Conservation (phyloP, 306 rosid genomes). For the Neltuma alba region DNA sequence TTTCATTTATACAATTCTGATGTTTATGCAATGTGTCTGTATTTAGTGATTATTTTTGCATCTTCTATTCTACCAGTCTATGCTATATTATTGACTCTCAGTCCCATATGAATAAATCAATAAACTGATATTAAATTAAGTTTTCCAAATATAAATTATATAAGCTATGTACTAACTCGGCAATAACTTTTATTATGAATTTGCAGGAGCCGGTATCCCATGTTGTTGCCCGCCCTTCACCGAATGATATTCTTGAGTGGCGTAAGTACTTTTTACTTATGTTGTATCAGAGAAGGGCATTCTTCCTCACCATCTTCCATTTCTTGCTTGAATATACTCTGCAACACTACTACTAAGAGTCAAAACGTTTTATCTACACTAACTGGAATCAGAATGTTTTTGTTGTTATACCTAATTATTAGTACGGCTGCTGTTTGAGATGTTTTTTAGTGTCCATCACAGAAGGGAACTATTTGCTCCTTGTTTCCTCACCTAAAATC, state of each 20-base stretch:
- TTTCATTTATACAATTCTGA: conserved; percentile 18
- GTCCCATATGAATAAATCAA: conserved; percentile 23
- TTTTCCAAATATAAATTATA: background rate
- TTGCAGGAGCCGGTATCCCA: conserved; percentile 97
- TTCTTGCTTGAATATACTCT: background rate
- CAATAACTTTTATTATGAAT: conserved; percentile 27
- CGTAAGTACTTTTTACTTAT: conserved; percentile 67
- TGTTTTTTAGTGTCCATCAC: background rate
- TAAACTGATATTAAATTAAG: background rate
- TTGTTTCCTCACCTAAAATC: background rate
- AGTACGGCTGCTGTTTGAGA: background rate
- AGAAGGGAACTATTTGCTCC: background rate
- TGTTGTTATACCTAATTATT: background rate
- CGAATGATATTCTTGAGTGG: conserved; percentile 98
- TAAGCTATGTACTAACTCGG: background rate
- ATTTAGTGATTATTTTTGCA: conserved; percentile 16
- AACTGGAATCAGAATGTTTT: too few species aligned
- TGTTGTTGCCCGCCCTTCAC: conserved; percentile 91
- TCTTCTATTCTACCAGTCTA: conserved; percentile 11
- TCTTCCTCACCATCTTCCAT: background rate
- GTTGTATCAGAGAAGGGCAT: background rate
- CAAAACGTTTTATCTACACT: background rate
- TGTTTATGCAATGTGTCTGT: background rate
- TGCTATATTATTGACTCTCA: conserved; percentile 10
- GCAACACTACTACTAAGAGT: background rate